phyloP scores from a whole-genome alignment of 2,329 filamentous ascomycete species.

The Cytospora mali region DNA sequence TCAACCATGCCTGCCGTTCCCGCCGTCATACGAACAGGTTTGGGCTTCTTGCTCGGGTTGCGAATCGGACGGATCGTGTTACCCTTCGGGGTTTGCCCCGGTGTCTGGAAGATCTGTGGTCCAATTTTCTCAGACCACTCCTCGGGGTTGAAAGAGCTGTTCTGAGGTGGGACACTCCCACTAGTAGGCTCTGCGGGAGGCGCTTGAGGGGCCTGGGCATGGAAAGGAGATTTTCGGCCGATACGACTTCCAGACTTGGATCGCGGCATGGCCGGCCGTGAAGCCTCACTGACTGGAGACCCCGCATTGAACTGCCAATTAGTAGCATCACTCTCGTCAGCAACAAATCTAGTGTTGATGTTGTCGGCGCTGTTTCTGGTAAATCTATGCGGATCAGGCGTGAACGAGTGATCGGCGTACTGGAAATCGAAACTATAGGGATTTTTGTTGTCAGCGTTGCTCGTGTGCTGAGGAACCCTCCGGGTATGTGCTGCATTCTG shows the following conservation, averaged over 20 bases:
- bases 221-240: conserved; percentile 45
- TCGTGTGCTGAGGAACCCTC: conserved; percentile 39
- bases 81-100: conserved; percentile 41
- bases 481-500: conserved; percentile 20
- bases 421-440: conserved; percentile 55
- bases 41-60: conserved; percentile 60
- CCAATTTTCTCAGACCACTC: conserved; percentile 59
- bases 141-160: conserved; percentile 51
- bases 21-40: conserved; percentile 55
- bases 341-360: conserved; percentile 63
- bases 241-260: conserved; percentile 45
- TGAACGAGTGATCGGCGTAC: conserved; percentile 47
- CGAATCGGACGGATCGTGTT: conserved; percentile 50
- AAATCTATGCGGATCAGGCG: conserved; percentile 46
- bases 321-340: conserved; percentile 46
- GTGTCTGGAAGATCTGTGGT: conserved; percentile 56
- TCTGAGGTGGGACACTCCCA: conserved; percentile 30
- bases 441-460: conserved; percentile 30
- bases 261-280: conserved; percentile 38
- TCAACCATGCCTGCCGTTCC: conserved; percentile 50
- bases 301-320: conserved; percentile 58
- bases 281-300: conserved; percentile 33
- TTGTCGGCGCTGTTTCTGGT: conserved; percentile 57
- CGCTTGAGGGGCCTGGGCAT: conserved; percentile 31
- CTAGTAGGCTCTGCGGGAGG: conserved; percentile 31